These are phyloP conservation scores for Xylariaceae sp. DNA, from an alignment of 2,329 filamentous ascomycete species.

Conservation along the genomic window DNA sequence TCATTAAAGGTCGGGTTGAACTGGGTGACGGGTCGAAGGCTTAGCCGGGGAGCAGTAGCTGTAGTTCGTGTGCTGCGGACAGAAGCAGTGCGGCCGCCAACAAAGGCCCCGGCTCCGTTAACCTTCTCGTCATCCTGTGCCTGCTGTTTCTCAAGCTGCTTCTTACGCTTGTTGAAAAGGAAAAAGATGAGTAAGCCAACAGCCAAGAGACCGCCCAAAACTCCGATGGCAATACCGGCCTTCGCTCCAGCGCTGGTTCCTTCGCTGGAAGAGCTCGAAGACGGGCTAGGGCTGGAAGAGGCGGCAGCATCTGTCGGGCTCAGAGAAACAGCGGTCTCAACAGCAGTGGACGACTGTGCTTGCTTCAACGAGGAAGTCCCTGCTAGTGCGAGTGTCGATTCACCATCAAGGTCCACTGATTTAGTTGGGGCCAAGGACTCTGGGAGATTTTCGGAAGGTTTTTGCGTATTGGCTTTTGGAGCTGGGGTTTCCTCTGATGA, in stretches of 20 bases:
- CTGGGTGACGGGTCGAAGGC: slow-evolving; percentile 82
- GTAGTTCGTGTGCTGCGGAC: slow-evolving; percentile 51
- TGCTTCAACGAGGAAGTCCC: slow-evolving; percentile 5
- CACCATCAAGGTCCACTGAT: slow-evolving; percentile 18
- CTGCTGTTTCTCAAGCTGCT: slow-evolving; percentile 63
- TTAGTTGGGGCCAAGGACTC: slow-evolving; percentile 21
- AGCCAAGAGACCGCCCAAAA: slow-evolving; percentile 72
- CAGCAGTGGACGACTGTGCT: slow-evolving; percentile 36
- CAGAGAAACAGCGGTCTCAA: slow-evolving; percentile 6
- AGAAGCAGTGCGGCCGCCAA: slow-evolving; percentile 45
- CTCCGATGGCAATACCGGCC: slow-evolving; percentile 85
- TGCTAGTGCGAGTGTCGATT: slow-evolving; percentile 22
- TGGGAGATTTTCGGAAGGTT: slow-evolving; percentile 17
- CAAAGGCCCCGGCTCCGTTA: slow-evolving; percentile 49
- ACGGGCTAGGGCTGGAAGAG: slow-evolving; percentile 31
- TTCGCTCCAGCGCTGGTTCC: slow-evolving; percentile 56
- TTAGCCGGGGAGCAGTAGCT: slow-evolving; percentile 76
- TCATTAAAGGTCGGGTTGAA: slow-evolving; percentile 74
- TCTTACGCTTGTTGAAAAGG: slow-evolving; percentile 73
- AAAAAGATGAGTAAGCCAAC: slow-evolving; percentile 75
- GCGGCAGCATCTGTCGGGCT: slow-evolving; percentile 29
- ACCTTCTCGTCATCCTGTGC: slow-evolving; percentile 70
- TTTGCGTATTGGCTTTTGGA: slow-evolving; percentile 3
- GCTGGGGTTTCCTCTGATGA: slow-evolving; percentile 18
- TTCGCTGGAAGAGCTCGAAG: slow-evolving; percentile 33